phyloP scores from a whole-genome alignment of 495 filamentous ascomycete genomes.

The Penicillium cataractarum region DNA sequence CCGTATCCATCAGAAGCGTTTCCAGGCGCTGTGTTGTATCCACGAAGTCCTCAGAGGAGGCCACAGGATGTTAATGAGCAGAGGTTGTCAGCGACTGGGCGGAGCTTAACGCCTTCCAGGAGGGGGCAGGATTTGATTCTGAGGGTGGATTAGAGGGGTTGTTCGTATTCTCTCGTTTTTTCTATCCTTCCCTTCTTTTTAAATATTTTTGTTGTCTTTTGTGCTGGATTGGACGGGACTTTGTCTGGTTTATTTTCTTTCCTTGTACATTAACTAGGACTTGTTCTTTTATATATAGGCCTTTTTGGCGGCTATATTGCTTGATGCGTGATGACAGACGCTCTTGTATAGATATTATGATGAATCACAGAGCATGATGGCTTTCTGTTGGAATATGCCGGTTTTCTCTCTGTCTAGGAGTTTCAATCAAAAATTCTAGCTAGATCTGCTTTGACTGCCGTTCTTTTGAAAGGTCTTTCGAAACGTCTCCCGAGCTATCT shows the following conservation, averaged over 20 bases:
- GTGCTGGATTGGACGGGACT: background rate
- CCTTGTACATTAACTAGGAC: slow-evolving; percentile 1
- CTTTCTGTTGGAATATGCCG: background rate
- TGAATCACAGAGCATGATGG: background rate
- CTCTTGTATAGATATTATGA: background rate
- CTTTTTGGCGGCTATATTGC: background rate
- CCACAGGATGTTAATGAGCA: slow-evolving; percentile 15
- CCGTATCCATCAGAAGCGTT: slow-evolving; percentile 30
- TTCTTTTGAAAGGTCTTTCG: no score
- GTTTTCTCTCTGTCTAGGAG: no score
- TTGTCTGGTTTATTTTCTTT: background rate
- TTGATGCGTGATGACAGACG: background rate
- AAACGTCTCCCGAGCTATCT: no score
- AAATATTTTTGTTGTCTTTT: slow-evolving; percentile 9
- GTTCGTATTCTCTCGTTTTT: background rate
- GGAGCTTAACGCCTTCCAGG: slow-evolving; percentile 43
- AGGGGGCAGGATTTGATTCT: slow-evolving; percentile 42
- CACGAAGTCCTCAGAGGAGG: slow-evolving; percentile 25
- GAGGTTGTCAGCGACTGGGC: slow-evolving; percentile 33
- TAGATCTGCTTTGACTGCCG: no score
- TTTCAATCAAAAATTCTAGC: no score
- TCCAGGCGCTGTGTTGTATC: slow-evolving; percentile 23
- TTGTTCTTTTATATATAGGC: background rate
- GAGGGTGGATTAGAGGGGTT: slow-evolving; percentile 36
- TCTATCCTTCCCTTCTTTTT: background rate